These are phyloP conservation scores for Carallia pectinifolia DNA, from an alignment of 345 rosid species.

Conservation along the genomic window DNA sequence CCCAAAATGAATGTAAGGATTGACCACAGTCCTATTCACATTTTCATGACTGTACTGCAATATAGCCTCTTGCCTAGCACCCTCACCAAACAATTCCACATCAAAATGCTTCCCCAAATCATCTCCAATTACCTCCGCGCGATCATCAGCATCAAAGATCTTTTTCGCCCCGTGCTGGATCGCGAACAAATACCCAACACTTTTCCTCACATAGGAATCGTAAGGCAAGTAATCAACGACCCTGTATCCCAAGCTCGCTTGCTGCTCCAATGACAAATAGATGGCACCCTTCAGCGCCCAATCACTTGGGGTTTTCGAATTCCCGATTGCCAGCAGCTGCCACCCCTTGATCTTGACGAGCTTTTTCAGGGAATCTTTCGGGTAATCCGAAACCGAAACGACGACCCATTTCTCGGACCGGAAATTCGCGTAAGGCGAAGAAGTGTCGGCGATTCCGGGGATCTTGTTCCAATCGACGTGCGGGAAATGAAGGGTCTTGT, in stretches of 20 bases:
- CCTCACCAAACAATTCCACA: slow-evolving; percentile 79
- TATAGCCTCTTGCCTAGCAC: slow-evolving; percentile 73
- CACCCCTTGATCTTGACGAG: slow-evolving; percentile 80
- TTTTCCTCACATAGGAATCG: slow-evolving; percentile 83
- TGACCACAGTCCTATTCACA: slow-evolving; percentile 69
- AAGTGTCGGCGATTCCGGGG: slow-evolving; percentile 44
- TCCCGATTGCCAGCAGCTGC: slow-evolving; percentile 90
- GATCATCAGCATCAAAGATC: slow-evolving; percentile 92
- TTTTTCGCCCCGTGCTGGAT: slow-evolving; percentile 95
- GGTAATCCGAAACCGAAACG: slow-evolving; percentile 74
- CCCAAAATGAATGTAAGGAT: slow-evolving; percentile 93
- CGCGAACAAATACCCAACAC: slow-evolving; percentile 88
- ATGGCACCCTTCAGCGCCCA: slow-evolving; percentile 91
- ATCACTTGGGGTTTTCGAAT: slow-evolving; percentile 75
- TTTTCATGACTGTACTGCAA: slow-evolving; percentile 91
- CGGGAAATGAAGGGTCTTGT: slow-evolving; percentile 53
- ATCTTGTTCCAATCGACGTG: slow-evolving; percentile 72
- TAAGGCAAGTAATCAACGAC: slow-evolving; percentile 81
- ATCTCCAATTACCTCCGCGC: slow-evolving; percentile 79
- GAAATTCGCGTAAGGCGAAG: slow-evolving; percentile 68
- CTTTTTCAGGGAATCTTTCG: slow-evolving; percentile 59
- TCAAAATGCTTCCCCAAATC: slow-evolving; percentile 90
- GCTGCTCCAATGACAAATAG: slow-evolving; percentile 78
- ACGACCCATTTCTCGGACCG: slow-evolving; percentile 85
- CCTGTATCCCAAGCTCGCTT: slow-evolving; percentile 73